Evolutionary conservation across 306 rosid genomes (phyloP).

Genomic region (Cicer cuneatum): DNA sequence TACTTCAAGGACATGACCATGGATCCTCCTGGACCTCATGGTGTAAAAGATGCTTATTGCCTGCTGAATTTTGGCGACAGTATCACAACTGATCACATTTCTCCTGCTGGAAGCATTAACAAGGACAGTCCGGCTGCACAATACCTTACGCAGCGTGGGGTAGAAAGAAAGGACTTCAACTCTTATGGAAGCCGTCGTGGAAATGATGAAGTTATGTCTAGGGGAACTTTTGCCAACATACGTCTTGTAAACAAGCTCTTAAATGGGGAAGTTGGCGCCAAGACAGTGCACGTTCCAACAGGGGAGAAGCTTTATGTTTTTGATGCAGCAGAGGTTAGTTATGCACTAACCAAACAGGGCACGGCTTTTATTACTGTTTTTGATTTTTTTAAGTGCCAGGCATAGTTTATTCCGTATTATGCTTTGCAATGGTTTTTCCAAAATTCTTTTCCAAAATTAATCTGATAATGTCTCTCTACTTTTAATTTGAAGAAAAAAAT

Average conservation of each 20-base stretch:
- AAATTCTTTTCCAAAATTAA: slow-evolving; percentile 19
- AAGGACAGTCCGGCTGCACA: slow-evolving; percentile 98
- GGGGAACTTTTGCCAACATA: slow-evolving; percentile 99
- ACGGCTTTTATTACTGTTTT: slow-evolving; percentile 2
- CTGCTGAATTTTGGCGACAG: slow-evolving; percentile 95
- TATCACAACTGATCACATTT: slow-evolving; percentile 97
- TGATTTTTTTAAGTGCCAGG: background rate
- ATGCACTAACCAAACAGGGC: slow-evolving; percentile 18
- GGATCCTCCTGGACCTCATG: slow-evolving; percentile 96
- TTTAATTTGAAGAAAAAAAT: background rate
- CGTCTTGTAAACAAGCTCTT: slow-evolving; percentile 96
- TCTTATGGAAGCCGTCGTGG: slow-evolving; percentile 99
- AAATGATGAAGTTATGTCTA: slow-evolving; percentile 97
- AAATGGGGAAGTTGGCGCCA: slow-evolving; percentile 95
- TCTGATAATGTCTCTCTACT: slow-evolving; percentile 5
- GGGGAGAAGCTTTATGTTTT: slow-evolving; percentile 93
- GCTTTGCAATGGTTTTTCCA: slow-evolving; percentile 24
- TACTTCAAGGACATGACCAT: slow-evolving; percentile 93
- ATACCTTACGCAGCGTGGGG: slow-evolving; percentile 81
- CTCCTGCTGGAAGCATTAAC: slow-evolving; percentile 97
- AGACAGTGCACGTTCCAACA: slow-evolving; percentile 87
- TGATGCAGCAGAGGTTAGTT: slow-evolving; percentile 88
- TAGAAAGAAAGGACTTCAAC: slow-evolving; percentile 90
- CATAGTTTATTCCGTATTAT: background rate
- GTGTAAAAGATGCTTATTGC: slow-evolving; percentile 97